These are phyloP conservation scores for Debaryomyces fabryi DNA, from an alignment of 1,139 yeast species.

Conservation along the genomic window DNA sequence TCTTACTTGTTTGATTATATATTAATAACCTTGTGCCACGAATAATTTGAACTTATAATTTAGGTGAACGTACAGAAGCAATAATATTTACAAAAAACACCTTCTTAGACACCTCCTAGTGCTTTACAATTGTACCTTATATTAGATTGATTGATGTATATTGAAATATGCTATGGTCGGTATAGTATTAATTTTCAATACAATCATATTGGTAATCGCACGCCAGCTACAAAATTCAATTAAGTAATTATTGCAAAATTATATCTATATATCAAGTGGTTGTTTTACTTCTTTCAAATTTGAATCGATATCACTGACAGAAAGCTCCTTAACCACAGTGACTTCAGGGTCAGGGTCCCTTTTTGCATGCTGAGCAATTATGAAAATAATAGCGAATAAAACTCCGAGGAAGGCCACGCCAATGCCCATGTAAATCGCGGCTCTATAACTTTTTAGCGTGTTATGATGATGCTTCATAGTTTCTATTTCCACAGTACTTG, in stretches of 20 bases:
- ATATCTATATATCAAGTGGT: neutral
- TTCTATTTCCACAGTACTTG: conserved; percentile 49
- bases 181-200: conserved; percentile 2
- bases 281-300: neutral
- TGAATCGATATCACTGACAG: neutral
- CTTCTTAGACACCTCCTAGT: neutral
- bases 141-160: neutral
- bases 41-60: neutral
- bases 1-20: neutral
- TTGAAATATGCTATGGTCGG: neutral
- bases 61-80: neutral
- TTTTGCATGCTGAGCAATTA: conserved; percentile 25
- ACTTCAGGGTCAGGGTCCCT: conserved; percentile 14
- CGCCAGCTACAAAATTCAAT: neutral
- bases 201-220: conserved; percentile 1
- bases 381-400: conserved; percentile 30
- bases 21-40: neutral
- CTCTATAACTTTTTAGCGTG: conserved; percentile 40
- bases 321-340: conserved; percentile 7
- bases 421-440: conserved; percentile 46
- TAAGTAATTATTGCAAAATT: conserved; percentile 1
- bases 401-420: conserved; percentile 43
- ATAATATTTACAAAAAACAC: neutral
- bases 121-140: neutral
- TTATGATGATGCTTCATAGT: conserved; percentile 26